Percentiles rank a stretch among this genome's conserved stretches.
Conservation (phyloP, 768 basidiomycete species). For the Sporobolomyces phaffii region DNA sequence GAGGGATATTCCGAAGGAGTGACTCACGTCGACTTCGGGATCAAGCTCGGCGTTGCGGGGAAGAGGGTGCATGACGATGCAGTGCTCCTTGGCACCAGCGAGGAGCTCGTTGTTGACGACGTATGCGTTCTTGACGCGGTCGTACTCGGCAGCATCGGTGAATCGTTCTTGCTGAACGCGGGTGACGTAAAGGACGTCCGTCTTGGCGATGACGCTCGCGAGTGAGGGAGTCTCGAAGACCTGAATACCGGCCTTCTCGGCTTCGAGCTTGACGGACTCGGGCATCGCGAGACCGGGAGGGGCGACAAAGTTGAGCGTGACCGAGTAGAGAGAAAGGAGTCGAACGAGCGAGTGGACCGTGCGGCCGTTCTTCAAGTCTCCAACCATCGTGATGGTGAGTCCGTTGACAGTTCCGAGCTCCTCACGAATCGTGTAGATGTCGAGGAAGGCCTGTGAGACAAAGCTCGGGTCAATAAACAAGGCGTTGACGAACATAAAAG, state of each 20-base stretch:
- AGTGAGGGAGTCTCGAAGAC: slow-evolving; percentile 78
- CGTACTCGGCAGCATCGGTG: slow-evolving; percentile 71
- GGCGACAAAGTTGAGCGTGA: slow-evolving; percentile 91
- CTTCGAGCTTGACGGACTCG: slow-evolving; percentile 68
- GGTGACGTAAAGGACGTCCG: slow-evolving; percentile 95
- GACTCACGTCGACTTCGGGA: slow-evolving; percentile 82
- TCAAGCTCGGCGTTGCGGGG: slow-evolving; percentile 96
- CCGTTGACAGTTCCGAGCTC: slow-evolving; percentile 98
- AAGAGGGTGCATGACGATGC: slow-evolving; percentile 99
- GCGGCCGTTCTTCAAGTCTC: slow-evolving; percentile 94
- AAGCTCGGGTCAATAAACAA: not conserved
- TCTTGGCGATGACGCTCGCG: slow-evolving; percentile 82
- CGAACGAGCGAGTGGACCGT: slow-evolving; percentile 95
- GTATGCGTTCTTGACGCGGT: slow-evolving; percentile 83
- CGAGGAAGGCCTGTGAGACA: slow-evolving; percentile 46
- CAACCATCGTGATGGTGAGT: slow-evolving; percentile 70
- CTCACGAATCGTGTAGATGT: slow-evolving; percentile 82
- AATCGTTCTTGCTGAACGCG: slow-evolving; percentile 95
- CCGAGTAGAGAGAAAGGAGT: slow-evolving; percentile 81
- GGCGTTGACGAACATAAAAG: not conserved
- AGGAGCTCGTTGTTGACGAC: slow-evolving; percentile 89
- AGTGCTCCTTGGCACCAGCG: slow-evolving; percentile 85
- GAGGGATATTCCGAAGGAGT: not conserved
- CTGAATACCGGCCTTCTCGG: slow-evolving; percentile 71
- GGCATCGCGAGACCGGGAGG: slow-evolving; percentile 86